phyloP scores from a whole-genome alignment of 1,284 basidiomycete species.

The Ustilago shanxiensis region DNA sequence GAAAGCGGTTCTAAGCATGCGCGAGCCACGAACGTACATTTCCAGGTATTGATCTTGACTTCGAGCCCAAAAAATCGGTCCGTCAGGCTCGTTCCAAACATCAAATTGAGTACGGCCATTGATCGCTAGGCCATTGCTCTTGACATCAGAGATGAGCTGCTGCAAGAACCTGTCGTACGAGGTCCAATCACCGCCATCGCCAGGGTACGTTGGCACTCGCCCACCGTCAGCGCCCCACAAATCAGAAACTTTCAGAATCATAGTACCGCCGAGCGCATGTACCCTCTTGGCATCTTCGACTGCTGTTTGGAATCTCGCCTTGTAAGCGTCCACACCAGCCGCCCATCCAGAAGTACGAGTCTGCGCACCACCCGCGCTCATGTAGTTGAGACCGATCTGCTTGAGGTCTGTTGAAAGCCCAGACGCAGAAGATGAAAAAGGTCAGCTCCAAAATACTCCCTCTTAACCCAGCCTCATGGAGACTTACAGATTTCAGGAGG shows the following conservation, averaged over 20 bases:
- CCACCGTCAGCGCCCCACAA: constrained; percentile 16
- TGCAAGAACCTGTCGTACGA: constrained; percentile 11
- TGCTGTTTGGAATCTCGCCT: neutral
- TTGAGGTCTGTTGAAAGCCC: too few relatives aligned
- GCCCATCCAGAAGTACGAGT: neutral
- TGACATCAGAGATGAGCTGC: constrained; percentile 17
- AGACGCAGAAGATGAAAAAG: too few relatives aligned
- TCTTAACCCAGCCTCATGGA: too few relatives aligned
- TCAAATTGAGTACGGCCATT: constrained; percentile 5
- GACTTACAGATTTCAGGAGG: too few relatives aligned
- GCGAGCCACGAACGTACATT: neutral
- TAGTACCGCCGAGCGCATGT: constrained; percentile 9
- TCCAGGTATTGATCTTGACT: constrained; percentile 23
- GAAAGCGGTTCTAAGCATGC: constrained; percentile 7
- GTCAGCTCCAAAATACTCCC: too few relatives aligned
- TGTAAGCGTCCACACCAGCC: neutral
- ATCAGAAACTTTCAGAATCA: constrained; percentile 4
- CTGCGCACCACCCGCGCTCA: neutral
- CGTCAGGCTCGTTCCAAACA: constrained; percentile 23
- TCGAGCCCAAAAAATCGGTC: constrained; percentile 12
- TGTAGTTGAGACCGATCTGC: constrained; percentile 5
- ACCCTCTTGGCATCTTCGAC: neutral
- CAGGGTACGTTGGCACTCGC: constrained; percentile 6
- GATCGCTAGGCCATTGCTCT: constrained; percentile 11
- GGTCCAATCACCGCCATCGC: constrained; percentile 15